Percentiles rank a stretch among this genome's conserved stretches.
phyloP scores from a whole-genome alignment of 805 yeast species.

The Saccharomycopsis malanga region DNA sequence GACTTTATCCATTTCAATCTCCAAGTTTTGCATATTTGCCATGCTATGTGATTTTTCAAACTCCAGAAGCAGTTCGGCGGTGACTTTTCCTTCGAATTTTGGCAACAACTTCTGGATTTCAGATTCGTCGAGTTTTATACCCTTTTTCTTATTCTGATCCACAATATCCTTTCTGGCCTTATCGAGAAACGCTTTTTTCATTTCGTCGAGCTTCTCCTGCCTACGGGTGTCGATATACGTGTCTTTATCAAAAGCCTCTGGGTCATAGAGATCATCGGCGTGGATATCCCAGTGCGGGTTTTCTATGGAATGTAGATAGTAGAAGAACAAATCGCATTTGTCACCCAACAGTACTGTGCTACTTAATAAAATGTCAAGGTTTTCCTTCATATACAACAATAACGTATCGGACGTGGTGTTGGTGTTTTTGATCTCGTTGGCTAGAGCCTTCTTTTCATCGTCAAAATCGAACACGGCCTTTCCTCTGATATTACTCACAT shows the following conservation, averaged over 20 bases:
- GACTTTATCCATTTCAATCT: slow-evolving; percentile 11
- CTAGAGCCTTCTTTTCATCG: no score
- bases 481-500: neutral
- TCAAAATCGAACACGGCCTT: no score
- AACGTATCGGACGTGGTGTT: neutral
- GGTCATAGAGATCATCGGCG: slow-evolving; percentile 3
- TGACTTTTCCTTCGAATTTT: slow-evolving; percentile 5
- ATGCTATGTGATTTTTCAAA: neutral
- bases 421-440: no score
- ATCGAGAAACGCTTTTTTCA: slow-evolving; percentile 2
- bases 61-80: neutral
- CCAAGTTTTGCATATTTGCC: neutral
- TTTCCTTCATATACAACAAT: neutral
- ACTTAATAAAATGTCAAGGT: neutral
- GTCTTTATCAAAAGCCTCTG: slow-evolving; percentile 8
- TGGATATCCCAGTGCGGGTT: neutral
- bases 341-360: neutral
- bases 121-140: neutral
- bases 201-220: slow-evolving; percentile 1
- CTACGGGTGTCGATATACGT: slow-evolving; percentile 1
- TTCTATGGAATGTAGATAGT: slow-evolving; percentile 4
- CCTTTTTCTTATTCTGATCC: slow-evolving; percentile 6
- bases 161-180: slow-evolving; percentile 22
- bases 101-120: slow-evolving; percentile 7
- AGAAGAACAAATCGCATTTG: slow-evolving; percentile 15